Evolutionary conservation across 2,329 filamentous ascomycete species (phyloP).

Genomic region (Colletotrichum sp.): DNA sequence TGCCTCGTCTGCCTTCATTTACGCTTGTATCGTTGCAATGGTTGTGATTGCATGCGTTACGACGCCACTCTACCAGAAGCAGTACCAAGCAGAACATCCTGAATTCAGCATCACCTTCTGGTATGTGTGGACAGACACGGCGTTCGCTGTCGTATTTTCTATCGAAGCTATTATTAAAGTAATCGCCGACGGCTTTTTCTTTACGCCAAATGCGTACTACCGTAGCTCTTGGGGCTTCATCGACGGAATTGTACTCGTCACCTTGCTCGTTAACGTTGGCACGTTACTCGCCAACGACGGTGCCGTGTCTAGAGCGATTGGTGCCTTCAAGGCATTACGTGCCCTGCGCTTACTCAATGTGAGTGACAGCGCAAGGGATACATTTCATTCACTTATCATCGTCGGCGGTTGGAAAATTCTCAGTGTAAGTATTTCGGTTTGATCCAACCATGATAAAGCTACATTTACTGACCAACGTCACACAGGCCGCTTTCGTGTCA

Average conservation of each 20-base stretch:
- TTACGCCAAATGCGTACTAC: constrained; percentile 97
- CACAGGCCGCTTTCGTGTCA: constrained; percentile 84
- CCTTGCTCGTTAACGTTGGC: constrained; percentile 92
- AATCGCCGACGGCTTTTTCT: constrained; percentile 93
- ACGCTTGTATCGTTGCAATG: constrained; percentile 94
- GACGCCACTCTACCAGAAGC: constrained; percentile 90
- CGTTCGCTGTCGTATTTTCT: constrained; percentile 87
- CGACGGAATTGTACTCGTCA: constrained; percentile 88
- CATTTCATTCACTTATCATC: constrained; percentile 95
- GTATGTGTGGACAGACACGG: constrained; percentile 94
- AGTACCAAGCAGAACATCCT: constrained; percentile 72
- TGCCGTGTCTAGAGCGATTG: constrained; percentile 86
- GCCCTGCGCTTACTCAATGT: constrained; percentile 92
- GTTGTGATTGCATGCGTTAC: constrained; percentile 95
- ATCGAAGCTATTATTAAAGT: constrained; percentile 90
- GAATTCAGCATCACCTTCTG: constrained; percentile 74
- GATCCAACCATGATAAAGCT: constrained; percentile 5
- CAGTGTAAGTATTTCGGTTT: constrained; percentile 63
- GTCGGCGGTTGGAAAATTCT: constrained; percentile 94
- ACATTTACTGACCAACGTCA: background rate
- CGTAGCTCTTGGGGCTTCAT: constrained; percentile 97
- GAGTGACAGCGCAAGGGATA: constrained; percentile 93
- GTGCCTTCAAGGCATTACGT: constrained; percentile 95
- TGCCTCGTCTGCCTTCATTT: constrained; percentile 90
- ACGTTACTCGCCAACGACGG: constrained; percentile 84